These are phyloP conservation scores for Spergularia azorica DNA, from an alignment of 179 eudicot species.

Conservation along the genomic window DNA sequence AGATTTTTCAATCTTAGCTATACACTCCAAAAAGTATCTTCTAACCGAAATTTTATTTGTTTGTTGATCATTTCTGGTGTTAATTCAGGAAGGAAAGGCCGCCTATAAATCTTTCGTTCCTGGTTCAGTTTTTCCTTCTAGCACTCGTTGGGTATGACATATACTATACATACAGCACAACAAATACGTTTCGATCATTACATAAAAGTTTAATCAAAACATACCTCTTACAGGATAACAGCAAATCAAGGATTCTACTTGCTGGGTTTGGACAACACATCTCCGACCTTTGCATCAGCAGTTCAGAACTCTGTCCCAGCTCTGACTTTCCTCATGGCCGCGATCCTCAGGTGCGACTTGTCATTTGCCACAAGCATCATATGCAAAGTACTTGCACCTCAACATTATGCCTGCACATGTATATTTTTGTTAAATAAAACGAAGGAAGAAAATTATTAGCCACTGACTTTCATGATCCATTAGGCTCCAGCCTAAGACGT, in stretches of 20 bases:
- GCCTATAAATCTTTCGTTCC: constrained; percentile 58
- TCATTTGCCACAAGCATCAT: constrained; percentile 4
- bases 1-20: background rate
- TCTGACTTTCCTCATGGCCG: constrained; percentile 93
- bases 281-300: constrained; percentile 94
- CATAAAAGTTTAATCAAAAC: background rate
- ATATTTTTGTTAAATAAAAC: background rate
- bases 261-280: constrained; percentile 84
- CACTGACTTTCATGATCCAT: constrained; percentile 6
- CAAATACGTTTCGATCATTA: background rate
- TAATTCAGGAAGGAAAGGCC: constrained; percentile 94
- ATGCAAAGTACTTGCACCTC: background rate
- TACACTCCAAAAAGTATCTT: background rate
- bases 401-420: constrained; percentile 18
- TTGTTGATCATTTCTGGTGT: background rate
- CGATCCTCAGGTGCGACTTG: constrained; percentile 52
- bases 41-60: background rate
- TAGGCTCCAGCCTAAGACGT: background rate
- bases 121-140: constrained; percentile 83
- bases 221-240: constrained; percentile 59
- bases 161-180: background rate
- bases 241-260: constrained; percentile 95
- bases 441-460: constrained; percentile 2
- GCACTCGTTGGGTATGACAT: constrained; percentile 79
- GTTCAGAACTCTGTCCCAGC: constrained; percentile 97